These are phyloP conservation scores for Aspergillus pseudoviridinutans DNA, from an alignment of 2,329 filamentous ascomycete genomes.

Conservation along the genomic window DNA sequence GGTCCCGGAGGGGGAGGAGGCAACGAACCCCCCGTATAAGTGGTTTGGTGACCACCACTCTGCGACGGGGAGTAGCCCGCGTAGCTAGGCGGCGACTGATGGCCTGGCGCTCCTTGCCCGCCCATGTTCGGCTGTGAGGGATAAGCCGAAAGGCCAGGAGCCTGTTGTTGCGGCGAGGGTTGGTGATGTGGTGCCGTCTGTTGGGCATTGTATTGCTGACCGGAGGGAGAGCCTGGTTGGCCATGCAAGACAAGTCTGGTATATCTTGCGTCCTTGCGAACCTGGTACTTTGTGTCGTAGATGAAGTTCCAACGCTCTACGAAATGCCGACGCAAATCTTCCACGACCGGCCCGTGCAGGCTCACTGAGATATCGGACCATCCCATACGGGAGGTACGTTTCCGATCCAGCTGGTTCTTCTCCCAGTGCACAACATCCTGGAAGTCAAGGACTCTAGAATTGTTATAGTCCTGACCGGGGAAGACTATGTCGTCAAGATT, in stretches of 20 bases:
- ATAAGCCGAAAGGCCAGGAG: not conserved
- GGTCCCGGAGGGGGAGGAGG: conserved; percentile 38
- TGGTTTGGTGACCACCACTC: conserved; percentile 18
- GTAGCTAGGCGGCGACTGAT: conserved; percentile 7
- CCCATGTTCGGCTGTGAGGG: not conserved
- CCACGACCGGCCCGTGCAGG: conserved; percentile 68
- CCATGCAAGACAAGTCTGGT: conserved; percentile 33
- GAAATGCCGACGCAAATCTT: conserved; percentile 74
- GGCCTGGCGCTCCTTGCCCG: not conserved
- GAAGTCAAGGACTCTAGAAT: conserved; percentile 79
- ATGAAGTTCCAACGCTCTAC: conserved; percentile 90
- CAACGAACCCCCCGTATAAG: conserved; percentile 32
- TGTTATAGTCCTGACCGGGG: conserved; percentile 91
- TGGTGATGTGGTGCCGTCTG: conserved; percentile 5
- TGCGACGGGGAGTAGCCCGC: conserved; percentile 9
- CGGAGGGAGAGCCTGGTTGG: conserved; percentile 24
- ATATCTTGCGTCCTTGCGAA: conserved; percentile 52
- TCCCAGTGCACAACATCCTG: conserved; percentile 73
- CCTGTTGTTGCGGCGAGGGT: conserved; percentile 12
- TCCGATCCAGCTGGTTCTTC: conserved; percentile 80
- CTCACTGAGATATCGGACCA: conserved; percentile 86
- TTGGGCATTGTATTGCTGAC: conserved; percentile 7
- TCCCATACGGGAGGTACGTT: conserved; percentile 78
- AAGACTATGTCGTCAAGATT: conserved; percentile 74
- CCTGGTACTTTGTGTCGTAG: conserved; percentile 73